phyloP scores from a whole-genome alignment of 2,329 filamentous ascomycete genomes.

The Teratosphaeria nubilosa region DNA sequence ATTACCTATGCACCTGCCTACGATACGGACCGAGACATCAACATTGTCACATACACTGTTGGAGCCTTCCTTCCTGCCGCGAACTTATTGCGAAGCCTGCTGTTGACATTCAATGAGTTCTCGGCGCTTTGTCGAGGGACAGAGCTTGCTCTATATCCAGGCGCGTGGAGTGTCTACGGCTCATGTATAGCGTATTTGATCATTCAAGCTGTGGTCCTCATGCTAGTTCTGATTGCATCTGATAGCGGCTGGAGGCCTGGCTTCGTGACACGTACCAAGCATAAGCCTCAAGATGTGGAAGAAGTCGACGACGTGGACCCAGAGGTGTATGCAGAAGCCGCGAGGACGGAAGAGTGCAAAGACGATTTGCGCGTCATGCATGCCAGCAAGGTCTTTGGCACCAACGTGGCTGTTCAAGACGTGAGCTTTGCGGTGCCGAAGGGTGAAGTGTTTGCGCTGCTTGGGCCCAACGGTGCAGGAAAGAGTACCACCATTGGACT shows the following conservation, averaged over 20 bases:
- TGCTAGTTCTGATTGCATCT: conserved; percentile 64
- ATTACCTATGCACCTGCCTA: conserved; percentile 65
- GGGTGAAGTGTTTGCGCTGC: conserved; percentile 76
- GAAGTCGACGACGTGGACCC: conserved; percentile 34
- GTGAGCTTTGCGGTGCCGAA: conserved; percentile 67
- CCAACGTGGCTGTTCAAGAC: conserved; percentile 74
- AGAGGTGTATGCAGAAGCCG: conserved; percentile 56
- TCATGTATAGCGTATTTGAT: conserved; percentile 77
- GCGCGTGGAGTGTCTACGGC: conserved; percentile 63
- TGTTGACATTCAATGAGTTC: conserved; percentile 74
- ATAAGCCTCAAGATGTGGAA: conserved; percentile 33
- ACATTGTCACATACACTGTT: conserved; percentile 65
- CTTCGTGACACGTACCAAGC: conserved; percentile 42
- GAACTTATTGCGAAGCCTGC: conserved; percentile 62
- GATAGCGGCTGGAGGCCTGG: conserved; percentile 60
- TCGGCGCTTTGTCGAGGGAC: conserved; percentile 61
- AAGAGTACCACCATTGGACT: conserved; percentile 85
- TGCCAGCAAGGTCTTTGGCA: conserved; percentile 68
- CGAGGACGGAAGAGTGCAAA: conserved; percentile 48
- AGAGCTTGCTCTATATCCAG: conserved; percentile 56
- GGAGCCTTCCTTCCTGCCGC: conserved; percentile 66
- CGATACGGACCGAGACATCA: conserved; percentile 55
- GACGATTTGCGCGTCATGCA: conserved; percentile 72
- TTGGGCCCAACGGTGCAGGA: conserved; percentile 69
- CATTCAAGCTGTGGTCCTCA: conserved; percentile 60